Base-by-base conservation (phyloP, 306 rosid species). In the Glycine tomentella region DNA sequence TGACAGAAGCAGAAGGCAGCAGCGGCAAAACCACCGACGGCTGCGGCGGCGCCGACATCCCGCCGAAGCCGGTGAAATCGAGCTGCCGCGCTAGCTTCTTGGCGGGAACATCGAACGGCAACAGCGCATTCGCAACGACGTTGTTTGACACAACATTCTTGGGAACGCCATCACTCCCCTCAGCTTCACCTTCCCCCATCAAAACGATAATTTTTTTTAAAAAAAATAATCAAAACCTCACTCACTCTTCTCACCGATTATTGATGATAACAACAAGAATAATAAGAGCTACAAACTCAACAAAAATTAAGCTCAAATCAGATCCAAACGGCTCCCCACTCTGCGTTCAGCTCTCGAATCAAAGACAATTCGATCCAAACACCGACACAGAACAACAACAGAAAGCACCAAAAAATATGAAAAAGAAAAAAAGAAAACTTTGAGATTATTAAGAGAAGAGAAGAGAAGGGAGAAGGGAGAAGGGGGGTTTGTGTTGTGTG, bases 1-100 rank as follows among this genome's bases (percentile, higher is more conserved):
- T 88, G 64, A 78, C 77, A 16, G 92, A 74, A 90, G 93, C 79
- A 74, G 79, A 78, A 81, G 90, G 78, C 11, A 81, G 77, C 3
- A 15, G 72, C 13, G 63, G 58, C 56, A 58, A 25, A 51, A 53
- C 9, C 42, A 46, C 40, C 55, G 74, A 56, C 2, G 65, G 73
- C 59, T 50, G 74, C 0, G 42, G 38, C 34, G 40, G 84, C 3
- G 80, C 85, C 34, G 91, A 77, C 14, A 80, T 53, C 11, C 87
- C 93, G n/a, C 90, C 89, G 46, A 79, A 84, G 45, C 83, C 92
- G 16, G 95, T 93, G 91, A 95, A 95, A 91, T 92, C 98, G 78
- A 95, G 97, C 90, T 95, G 99, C 88, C 99, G 89, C 62, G 97
- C 97, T 2, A 95, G 97, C 91, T 93, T 95, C 92, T 91, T 95